These are phyloP conservation scores for Myriosclerotinia curreyana DNA, from an alignment of 2,329 filamentous ascomycete genomes.

Conservation along the genomic window DNA sequence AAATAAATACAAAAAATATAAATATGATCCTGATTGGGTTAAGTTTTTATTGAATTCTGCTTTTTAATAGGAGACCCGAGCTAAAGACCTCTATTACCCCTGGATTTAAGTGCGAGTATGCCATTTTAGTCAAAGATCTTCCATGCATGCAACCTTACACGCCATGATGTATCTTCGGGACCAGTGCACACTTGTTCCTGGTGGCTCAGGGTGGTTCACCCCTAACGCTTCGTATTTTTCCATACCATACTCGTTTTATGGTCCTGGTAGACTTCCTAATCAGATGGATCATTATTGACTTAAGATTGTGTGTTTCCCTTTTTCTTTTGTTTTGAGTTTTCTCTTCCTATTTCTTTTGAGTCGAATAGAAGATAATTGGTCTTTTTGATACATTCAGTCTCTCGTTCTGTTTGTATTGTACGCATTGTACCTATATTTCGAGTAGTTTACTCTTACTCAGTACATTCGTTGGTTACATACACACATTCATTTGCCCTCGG, in stretches of 20 bases:
- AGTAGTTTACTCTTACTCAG: constrained; percentile 10
- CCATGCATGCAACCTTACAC: neutral
- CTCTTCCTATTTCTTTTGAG: neutral
- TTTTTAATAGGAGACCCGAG: too few relatives aligned
- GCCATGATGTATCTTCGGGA: neutral
- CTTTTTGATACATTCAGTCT: constrained; percentile 1
- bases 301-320: neutral
- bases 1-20: too few relatives aligned
- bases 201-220: constrained; percentile 4
- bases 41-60: too few relatives aligned
- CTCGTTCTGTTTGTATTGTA: constrained; percentile 6
- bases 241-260: constrained; percentile 2
- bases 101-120: neutral
- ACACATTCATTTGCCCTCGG: constrained; percentile 8
- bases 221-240: constrained; percentile 9
- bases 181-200: constrained; percentile 1
- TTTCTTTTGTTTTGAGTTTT: neutral
- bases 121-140: neutral
- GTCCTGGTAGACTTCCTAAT: neutral
- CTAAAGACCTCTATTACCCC: too few relatives aligned
- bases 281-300: neutral
- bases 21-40: too few relatives aligned
- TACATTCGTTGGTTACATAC: neutral
- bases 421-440: neutral
- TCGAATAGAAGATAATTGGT: neutral